A percentile compares a stretch with the other conserved stretches of the same genome.
Evolutionary conservation across 768 basidiomycete genomes (phyloP).

Genomic region (Boletus patriciae): DNA sequence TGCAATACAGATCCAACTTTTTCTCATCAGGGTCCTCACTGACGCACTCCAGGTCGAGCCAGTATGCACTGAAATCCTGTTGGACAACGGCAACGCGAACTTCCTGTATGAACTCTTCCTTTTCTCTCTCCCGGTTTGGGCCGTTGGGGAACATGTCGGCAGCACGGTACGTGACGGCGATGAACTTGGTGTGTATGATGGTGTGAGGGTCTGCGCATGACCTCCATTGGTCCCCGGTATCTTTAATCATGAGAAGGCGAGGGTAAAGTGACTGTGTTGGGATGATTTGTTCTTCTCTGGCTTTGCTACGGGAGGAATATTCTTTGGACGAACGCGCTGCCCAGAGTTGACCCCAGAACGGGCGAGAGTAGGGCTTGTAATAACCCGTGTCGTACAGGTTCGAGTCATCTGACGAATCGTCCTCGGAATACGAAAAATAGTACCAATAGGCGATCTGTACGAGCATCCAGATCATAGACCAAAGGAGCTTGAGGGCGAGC

Average conservation of each 20-base stretch:
- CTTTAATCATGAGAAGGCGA: constrained; percentile 8
- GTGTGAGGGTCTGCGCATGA: neutral
- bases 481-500: constrained; percentile 11
- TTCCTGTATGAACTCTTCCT: constrained; percentile 5
- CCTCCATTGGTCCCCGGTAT: constrained; percentile 4
- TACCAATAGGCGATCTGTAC: neutral
- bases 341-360: constrained; percentile 20
- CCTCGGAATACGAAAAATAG: too few relatives aligned
- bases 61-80: constrained; percentile 14
- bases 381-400: neutral
- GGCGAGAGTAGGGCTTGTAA: neutral
- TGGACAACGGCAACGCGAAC: constrained; percentile 1
- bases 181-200: constrained; percentile 10
- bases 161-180: constrained; percentile 20
- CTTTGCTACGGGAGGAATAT: constrained; percentile 7
- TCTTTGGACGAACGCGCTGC: constrained; percentile 22
- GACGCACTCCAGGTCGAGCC: constrained; percentile 21
- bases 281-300: neutral
- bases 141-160: constrained; percentile 10
- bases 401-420: neutral
- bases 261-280: constrained; percentile 14
- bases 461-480: constrained; percentile 5
- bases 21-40: constrained; percentile 16
- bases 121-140: neutral
- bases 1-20: constrained; percentile 18